These are phyloP conservation scores for Plasmodium gonderi DNA, from an alignment of 169 alveolate genomes.

Conservation along the genomic window DNA sequence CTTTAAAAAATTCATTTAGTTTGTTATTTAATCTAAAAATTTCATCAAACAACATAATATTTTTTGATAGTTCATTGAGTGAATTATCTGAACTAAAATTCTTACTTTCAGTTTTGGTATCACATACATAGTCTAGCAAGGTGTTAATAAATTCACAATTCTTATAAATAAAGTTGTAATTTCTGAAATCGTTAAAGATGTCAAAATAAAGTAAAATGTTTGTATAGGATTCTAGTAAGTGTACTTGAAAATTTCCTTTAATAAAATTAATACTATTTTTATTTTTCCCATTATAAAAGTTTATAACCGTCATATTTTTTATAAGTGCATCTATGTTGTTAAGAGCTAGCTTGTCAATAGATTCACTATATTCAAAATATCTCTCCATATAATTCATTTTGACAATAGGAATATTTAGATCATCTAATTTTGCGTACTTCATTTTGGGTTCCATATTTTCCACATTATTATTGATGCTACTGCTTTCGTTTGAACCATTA, in stretches of 20 bases:
- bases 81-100: constrained; percentile 11
- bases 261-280: constrained; percentile 38
- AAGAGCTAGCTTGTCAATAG: constrained; percentile 35
- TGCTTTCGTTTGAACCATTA: not conserved
- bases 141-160: constrained; percentile 61
- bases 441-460: not conserved
- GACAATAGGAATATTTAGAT: constrained; percentile 20
- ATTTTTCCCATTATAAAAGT: constrained; percentile 40
- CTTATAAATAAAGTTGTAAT: constrained; percentile 58
- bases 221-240: constrained; percentile 50
- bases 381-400: constrained; percentile 56
- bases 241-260: constrained; percentile 53
- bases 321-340: constrained; percentile 40
- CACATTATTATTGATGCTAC: not conserved
- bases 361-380: constrained; percentile 20
- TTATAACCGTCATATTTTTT: constrained; percentile 43
- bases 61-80: constrained; percentile 36
- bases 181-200: constrained; percentile 46
- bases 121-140: constrained; percentile 19
- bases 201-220: constrained; percentile 53
- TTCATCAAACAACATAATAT: constrained; percentile 39
- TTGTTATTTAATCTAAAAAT: constrained; percentile 26
- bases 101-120: constrained; percentile 5
- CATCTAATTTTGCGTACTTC: constrained; percentile 3
- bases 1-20: constrained; percentile 51